Percentiles rank a stretch among this genome's conserved stretches.
These are phyloP conservation scores for Inga oerstediana DNA, from an alignment of 306 rosid genomes.

Conservation along the genomic window DNA sequence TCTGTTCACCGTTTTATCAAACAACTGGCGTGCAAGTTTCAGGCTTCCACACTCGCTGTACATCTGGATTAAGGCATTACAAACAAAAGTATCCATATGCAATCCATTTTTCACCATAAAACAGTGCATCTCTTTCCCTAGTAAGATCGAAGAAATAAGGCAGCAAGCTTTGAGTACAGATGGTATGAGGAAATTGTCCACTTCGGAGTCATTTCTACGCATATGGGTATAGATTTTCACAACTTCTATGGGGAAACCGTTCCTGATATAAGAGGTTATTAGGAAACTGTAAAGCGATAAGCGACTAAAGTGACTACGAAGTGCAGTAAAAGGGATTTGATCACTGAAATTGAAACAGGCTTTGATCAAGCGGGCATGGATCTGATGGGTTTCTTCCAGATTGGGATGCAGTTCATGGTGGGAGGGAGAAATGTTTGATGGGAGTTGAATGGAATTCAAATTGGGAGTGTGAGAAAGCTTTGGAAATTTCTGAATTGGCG, in stretches of 20 bases:
- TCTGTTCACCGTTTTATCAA: conserved; percentile 52
- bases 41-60: conserved; percentile 53
- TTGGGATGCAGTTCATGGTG: conserved; percentile 9
- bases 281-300: conserved; percentile 58
- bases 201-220: conserved; percentile 48
- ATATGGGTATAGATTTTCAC: conserved; percentile 46
- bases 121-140: conserved; percentile 65
- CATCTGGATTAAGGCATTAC: conserved; percentile 69
- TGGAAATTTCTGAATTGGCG: conserved; percentile 32
- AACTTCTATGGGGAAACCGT: conserved; percentile 47
- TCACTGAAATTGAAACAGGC: conserved; percentile 39
- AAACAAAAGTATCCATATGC: conserved; percentile 45
- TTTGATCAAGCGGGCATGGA: conserved; percentile 67
- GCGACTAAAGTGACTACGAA: conserved; percentile 43
- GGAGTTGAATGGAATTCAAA: conserved; percentile 33
- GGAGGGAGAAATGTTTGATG: conserved; percentile 2
- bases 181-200: conserved; percentile 63
- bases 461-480: conserved; percentile 24
- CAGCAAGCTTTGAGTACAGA: conserved; percentile 75
- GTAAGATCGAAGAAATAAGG: conserved; percentile 27
- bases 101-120: conserved; percentile 56
- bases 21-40: conserved; percentile 44
- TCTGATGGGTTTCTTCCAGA: conserved; percentile 53
- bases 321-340: conserved; percentile 35
- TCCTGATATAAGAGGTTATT: conserved; percentile 58